Base-by-base conservation (phyloP, 352 stramenopile genomes). In the Phytophthora europaea region DNA sequence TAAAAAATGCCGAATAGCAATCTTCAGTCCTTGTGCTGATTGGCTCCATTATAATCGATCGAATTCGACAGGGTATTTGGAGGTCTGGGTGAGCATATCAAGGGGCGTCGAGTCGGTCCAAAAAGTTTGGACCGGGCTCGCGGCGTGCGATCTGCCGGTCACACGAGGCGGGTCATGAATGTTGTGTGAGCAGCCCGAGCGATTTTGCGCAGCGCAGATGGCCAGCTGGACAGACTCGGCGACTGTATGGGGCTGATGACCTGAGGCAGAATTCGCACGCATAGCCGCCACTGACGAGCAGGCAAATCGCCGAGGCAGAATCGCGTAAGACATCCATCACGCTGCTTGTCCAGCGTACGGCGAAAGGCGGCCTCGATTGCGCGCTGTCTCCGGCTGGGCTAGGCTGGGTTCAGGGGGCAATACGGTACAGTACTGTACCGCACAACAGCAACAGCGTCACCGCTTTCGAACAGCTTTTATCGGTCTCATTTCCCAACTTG, bases 271-370 rank as follows among this genome's bases (percentile, higher is more conserved):
- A 64, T 71, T 40, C 50, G 1, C 59, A 50, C 38, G 47, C 61
- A 69, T 76, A 66, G 36, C 40, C 45, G 40, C 58, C 34, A 50
- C 61, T 77, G 60, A 74, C 68, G 63, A 78, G 65, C 65, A 54
- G 33, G 56, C 70, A 81, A 75, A 81, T 81, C 74, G 57, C 48
- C 28, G 47, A 6, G 18, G 51, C 56, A 54, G 26, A 52, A 36
- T 31, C 61, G 55, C 61, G 62, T 80, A 78, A 75, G 65, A 81
- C 70, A 73, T 78, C 65, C 65, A 70, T 75, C 73, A 80, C 64
- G 73, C 68, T 80, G 70, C 63, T 62, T 72, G 61, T 72, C 64
- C 60, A 71, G 51, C 64, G 52, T 61, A 64, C 63, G 9, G 63
- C 57, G 64, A 56, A 51, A 51, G 50, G 33, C 57, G 28, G 60